These are phyloP conservation scores for Nitzschia sp. DNA, from an alignment of 108 stramenopile genomes.

Conservation along the genomic window DNA sequence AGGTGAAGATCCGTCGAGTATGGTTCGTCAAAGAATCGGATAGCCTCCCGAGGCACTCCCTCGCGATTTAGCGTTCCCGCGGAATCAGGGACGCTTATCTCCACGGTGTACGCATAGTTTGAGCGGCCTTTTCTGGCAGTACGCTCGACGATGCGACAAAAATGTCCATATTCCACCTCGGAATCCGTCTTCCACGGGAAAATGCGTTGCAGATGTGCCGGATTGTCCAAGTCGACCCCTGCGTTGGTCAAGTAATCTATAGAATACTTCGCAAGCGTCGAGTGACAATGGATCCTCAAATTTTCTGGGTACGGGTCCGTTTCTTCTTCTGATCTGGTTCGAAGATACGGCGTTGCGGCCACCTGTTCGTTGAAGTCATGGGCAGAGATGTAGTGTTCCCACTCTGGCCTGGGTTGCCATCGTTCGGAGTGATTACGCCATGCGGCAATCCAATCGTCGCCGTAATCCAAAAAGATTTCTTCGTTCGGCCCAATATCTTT, in stretches of 20 bases:
- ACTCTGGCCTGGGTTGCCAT: slow-evolving; percentile 39
- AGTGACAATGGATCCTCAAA: slow-evolving; percentile 36
- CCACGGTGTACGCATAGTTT: slow-evolving; percentile 9
- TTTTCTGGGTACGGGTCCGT: slow-evolving; percentile 43
- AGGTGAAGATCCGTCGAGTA: slow-evolving; percentile 49
- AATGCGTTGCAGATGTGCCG: slow-evolving; percentile 29
- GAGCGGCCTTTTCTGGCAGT: slow-evolving; percentile 21
- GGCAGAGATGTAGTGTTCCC: slow-evolving; percentile 53
- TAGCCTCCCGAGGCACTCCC: slow-evolving; percentile 43
- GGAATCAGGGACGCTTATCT: slow-evolving; percentile 17
- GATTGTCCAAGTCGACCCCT: not conserved
- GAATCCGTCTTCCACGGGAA: slow-evolving; percentile 13
- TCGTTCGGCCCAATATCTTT: slow-evolving; percentile 61
- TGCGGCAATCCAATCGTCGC: slow-evolving; percentile 55
- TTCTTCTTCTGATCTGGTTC: slow-evolving; percentile 35
- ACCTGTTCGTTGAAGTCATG: slow-evolving; percentile 41
- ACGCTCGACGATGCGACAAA: slow-evolving; percentile 31
- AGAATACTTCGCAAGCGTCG: not conserved
- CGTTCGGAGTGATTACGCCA: slow-evolving; percentile 44
- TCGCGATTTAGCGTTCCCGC: not conserved
- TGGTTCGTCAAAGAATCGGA: slow-evolving; percentile 54
- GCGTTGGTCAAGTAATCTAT: not conserved
- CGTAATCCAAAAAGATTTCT: slow-evolving; percentile 73
- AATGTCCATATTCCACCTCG: slow-evolving; percentile 24
- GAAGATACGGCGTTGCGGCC: slow-evolving; percentile 6